phyloP scores from a whole-genome alignment of 352 stramenopile genomes.

The Phytophthora cactorum region DNA sequence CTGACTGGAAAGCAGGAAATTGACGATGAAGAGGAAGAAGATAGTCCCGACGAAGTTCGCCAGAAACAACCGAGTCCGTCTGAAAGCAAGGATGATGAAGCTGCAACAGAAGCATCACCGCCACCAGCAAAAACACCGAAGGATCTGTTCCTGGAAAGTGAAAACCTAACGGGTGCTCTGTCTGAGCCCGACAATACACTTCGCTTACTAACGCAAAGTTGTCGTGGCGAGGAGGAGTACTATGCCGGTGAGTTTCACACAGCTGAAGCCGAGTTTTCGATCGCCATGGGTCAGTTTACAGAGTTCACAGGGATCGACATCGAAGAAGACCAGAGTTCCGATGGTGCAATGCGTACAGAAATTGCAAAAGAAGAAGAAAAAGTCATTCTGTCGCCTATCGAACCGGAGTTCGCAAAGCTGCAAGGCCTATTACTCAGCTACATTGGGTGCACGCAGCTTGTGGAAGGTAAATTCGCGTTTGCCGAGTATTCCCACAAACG shows the following conservation, averaged over 20 bases:
- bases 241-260: slow-evolving; percentile 48
- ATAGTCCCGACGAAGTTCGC: not conserved
- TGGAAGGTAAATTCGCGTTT: slow-evolving; percentile 45
- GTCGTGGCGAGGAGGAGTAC: slow-evolving; percentile 51
- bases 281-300: slow-evolving; percentile 39
- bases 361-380: slow-evolving; percentile 2
- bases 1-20: slow-evolving; percentile 24
- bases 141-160: slow-evolving; percentile 44
- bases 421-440: slow-evolving; percentile 55
- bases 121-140: slow-evolving; percentile 23
- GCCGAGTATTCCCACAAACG: slow-evolving; percentile 56
- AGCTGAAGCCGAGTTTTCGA: slow-evolving; percentile 47
- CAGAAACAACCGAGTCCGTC: not conserved
- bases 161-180: slow-evolving; percentile 25
- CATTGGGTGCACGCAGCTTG: slow-evolving; percentile 52
- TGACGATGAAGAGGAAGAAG: slow-evolving; percentile 31
- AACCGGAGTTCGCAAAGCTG: slow-evolving; percentile 45
- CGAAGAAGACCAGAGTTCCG: slow-evolving; percentile 11
- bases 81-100: not conserved
- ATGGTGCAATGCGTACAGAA: not conserved
- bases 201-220: slow-evolving; percentile 31
- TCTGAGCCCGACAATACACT: slow-evolving; percentile 31
- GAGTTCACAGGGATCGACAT: slow-evolving; percentile 22
- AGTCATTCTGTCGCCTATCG: slow-evolving; percentile 11
- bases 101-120: not conserved